A percentile compares a stretch with the other conserved stretches of the same genome.
Evolutionary conservation across 305 asterid genomes (phyloP).

Genomic region (Fraxinus paxiana): DNA sequence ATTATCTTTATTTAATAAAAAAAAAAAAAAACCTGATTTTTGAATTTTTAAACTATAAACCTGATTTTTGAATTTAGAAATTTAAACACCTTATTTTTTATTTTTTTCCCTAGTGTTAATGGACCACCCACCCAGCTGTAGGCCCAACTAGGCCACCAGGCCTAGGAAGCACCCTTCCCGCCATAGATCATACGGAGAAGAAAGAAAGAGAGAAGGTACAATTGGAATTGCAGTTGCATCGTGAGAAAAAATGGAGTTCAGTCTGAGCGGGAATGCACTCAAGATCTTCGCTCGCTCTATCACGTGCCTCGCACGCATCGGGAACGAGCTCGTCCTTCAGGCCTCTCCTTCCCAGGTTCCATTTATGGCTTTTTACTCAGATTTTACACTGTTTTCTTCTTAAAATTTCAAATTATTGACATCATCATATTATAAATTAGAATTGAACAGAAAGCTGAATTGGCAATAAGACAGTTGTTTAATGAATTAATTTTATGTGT

Average conservation of each 20-base stretch:
- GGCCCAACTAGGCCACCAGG: neutral
- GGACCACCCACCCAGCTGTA: neutral
- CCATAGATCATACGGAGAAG: neutral
- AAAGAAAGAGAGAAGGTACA: neutral
- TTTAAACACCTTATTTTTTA: no score
- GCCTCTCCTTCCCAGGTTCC: slow-evolving; percentile 77
- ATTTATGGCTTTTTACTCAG: neutral
- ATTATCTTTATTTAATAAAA: no score
- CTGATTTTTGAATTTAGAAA: no score
- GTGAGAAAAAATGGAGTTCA: slow-evolving; percentile 59
- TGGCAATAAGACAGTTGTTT: neutral
- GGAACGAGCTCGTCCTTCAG: slow-evolving; percentile 78
- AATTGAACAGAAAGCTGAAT: neutral
- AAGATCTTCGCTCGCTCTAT: slow-evolving; percentile 77
- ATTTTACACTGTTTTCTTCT: neutral
- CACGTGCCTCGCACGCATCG: slow-evolving; percentile 88
- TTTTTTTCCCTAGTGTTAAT: no score
- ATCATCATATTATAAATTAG: neutral
- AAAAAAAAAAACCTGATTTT: no score
- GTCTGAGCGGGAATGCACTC: slow-evolving; percentile 67
- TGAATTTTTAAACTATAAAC: no score
- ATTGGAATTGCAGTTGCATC: neutral
- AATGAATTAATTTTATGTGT: neutral
- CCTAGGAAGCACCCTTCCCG: neutral
- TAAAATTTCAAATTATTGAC: neutral